phyloP scores from a whole-genome alignment of 2,329 filamentous ascomycete species.

The Diaporthe batatas region DNA sequence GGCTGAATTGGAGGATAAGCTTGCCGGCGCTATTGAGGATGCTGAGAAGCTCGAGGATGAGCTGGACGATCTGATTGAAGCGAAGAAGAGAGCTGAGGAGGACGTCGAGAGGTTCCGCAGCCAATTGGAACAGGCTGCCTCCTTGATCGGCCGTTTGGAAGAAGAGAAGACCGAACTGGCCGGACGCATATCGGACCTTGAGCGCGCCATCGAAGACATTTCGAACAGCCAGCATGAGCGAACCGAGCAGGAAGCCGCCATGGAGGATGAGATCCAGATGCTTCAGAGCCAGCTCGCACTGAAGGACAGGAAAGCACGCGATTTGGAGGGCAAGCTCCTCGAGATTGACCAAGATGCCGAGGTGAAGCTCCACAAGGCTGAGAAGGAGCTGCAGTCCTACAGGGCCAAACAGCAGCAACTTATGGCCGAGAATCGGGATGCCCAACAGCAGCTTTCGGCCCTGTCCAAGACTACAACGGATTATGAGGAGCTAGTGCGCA shows the following conservation, averaged over 20 bases:
- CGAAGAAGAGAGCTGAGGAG: conserved; percentile 89
- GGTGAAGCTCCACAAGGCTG: conserved; percentile 81
- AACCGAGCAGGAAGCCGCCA: conserved; percentile 79
- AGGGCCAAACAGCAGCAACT: conserved; percentile 83
- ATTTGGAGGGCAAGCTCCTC: conserved; percentile 86
- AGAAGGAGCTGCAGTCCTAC: conserved; percentile 82
- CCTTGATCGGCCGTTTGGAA: conserved; percentile 88
- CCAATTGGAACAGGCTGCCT: conserved; percentile 92
- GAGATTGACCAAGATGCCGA: conserved; percentile 91
- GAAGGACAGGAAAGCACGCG: conserved; percentile 90
- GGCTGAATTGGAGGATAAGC: conserved; percentile 90
- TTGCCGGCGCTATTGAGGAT: conserved; percentile 91
- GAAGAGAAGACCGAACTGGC: conserved; percentile 84
- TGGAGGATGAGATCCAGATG: conserved; percentile 90
- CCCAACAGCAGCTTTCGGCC: conserved; percentile 87
- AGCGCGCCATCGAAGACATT: conserved; percentile 78
- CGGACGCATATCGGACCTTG: conserved; percentile 75
- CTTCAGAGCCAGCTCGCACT: conserved; percentile 89
- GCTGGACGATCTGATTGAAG: conserved; percentile 86
- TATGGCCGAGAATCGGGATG: conserved; percentile 81
- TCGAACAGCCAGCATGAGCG: conserved; percentile 79
- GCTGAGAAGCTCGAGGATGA: conserved; percentile 95
- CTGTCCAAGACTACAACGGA: conserved; percentile 92
- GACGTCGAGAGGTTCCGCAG: conserved; percentile 83
- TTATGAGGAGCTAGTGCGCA: conserved; percentile 92